Conservation (phyloP, 2,329 filamentous ascomycete species). For the Rugonectria rugulosa region DNA sequence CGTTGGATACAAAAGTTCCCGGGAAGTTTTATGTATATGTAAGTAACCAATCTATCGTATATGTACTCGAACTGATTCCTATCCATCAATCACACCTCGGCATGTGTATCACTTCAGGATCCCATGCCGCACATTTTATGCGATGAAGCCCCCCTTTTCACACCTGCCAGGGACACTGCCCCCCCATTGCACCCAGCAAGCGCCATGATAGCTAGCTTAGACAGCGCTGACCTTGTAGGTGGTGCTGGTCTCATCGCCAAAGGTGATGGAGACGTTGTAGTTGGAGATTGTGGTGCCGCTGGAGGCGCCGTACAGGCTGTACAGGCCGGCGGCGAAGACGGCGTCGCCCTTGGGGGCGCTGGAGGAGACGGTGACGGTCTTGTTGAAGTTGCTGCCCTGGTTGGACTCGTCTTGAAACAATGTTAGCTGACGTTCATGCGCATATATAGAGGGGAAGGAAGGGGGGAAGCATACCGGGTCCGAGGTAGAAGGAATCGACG, state of each 20-base stretch:
- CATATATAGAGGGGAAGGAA: neutral
- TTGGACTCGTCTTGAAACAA: constrained; percentile 32
- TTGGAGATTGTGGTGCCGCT: constrained; percentile 1
- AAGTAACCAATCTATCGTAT: neutral
- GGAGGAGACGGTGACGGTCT: constrained; percentile 38
- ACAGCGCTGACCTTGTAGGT: constrained; percentile 3
- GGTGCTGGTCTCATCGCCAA: constrained; percentile 12
- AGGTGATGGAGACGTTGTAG: constrained; percentile 16
- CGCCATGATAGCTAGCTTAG: too few species aligned
- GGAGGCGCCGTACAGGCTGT: constrained; percentile 41
- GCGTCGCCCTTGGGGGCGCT: constrained; percentile 31
- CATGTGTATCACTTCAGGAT: too few species aligned
- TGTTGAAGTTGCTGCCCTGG: constrained; percentile 33
- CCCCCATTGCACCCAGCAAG: too few species aligned
- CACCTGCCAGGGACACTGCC: neutral
- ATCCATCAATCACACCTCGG: neutral
- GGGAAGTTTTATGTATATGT: neutral
- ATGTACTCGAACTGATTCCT: too few species aligned
- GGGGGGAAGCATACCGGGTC: constrained; percentile 36
- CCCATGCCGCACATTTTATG: neutral
- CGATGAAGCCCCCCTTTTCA: neutral
- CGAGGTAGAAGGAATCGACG: constrained; percentile 45
- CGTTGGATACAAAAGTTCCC: neutral
- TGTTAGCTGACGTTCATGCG: neutral
- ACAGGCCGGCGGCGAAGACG: constrained; percentile 37